Percentiles rank a stretch among this genome's conserved stretches.
Conservation (phyloP, 495 filamentous ascomycete species). For the Pseudevernia furfuracea region DNA sequence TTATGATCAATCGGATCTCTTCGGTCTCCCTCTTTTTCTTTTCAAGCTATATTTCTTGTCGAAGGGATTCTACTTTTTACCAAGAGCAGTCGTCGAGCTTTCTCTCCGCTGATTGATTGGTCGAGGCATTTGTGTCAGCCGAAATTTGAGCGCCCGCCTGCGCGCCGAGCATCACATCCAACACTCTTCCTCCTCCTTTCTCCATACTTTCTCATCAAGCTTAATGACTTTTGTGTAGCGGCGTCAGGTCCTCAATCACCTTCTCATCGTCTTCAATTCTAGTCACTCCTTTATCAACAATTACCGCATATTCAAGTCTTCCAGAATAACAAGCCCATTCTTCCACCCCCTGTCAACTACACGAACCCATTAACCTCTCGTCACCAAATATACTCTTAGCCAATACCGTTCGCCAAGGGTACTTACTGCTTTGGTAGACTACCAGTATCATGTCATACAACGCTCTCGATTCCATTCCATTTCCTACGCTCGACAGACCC, state of each 20-base stretch:
- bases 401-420: not conserved
- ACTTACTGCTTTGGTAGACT: conserved; percentile 7
- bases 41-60: not conserved
- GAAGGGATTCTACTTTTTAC: not conserved
- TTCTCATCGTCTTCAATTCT: conserved; percentile 6
- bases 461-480: conserved; percentile 51
- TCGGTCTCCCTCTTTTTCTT: not conserved
- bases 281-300: conserved; percentile 17
- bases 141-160: not conserved
- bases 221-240: not conserved
- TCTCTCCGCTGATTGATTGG: not conserved
- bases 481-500: conserved; percentile 80
- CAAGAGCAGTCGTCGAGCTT: not conserved
- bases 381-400: not conserved
- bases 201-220: not conserved
- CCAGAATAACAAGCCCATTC: not conserved
- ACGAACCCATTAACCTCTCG: conserved; percentile 14
- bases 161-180: not conserved
- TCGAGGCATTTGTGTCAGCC: not conserved
- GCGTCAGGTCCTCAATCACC: not conserved
- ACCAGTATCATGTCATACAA: conserved; percentile 40
- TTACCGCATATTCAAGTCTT: conserved; percentile 18
- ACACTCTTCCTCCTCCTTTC: not conserved
- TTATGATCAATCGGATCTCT: not conserved
- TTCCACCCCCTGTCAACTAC: not conserved